Evolutionary conservation across 345 rosid genomes (phyloP), one percentile per base, ranked within the genome.

Genomic region (Ailanthus altissimus): DNA sequence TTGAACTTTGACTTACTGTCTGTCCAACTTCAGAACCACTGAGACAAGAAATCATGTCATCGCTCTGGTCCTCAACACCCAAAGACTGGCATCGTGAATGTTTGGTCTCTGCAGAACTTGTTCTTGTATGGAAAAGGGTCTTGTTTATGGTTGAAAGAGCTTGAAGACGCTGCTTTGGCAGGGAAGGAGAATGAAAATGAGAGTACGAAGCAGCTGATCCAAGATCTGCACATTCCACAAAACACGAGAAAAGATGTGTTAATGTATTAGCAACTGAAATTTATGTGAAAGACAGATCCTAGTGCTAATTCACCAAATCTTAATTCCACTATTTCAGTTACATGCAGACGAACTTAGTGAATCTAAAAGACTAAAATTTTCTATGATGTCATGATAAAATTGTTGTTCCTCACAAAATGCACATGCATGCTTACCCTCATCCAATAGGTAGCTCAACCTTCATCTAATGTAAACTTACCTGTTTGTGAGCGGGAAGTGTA

Each of bases 81-180:
- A 85, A 70, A 83, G 90, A 92, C 72, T 50, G 86, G 61, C 79
- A 40, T 75, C 84, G 78, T 69, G 87, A 84, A 82, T 81, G 90
- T 21, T 75, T 70, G 28, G 76, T 58, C 1, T 85, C 88, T 20
- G 53, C 14, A 67, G 88, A 88, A 79, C 76, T 82, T 63, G 83
- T 60, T 79, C 76, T 83, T 25, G 86, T 15, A 81, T 78, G 83
- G 49, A 86, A 80, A 65, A 81, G 69, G 58, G 82, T 75, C 13
- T 81, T 86, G 83, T 92, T 89, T 68, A 91, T 75, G 2, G 79
- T 70, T 75, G 92, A 83, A 77, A 91, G 93, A 59, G 97, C 94
- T 70, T 91, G 90, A 76, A 79, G 80, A 70, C 89, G 85, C 87
- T 90, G 97, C 68, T 72, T 69, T 11, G 85, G 86, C 38, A 89